phyloP scores from a whole-genome alignment of 257 asterid species.

The Mentha longifolia region DNA sequence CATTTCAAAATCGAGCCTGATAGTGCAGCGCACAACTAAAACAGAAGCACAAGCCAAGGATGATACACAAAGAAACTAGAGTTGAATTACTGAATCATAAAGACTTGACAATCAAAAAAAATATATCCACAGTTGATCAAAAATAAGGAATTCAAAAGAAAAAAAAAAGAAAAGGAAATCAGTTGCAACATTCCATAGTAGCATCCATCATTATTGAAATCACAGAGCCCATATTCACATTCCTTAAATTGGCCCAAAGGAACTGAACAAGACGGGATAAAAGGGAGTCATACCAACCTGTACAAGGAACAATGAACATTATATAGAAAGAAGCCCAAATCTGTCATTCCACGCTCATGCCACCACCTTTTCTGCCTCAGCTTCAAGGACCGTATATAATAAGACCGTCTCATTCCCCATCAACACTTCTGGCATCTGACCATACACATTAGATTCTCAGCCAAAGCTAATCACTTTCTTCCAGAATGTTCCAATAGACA shows the following conservation, averaged over 20 bases:
- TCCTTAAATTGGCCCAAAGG: constrained; percentile 25
- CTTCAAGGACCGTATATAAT: constrained; percentile 25
- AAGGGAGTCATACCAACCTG: constrained; percentile 36
- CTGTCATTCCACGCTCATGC: constrained; percentile 15
- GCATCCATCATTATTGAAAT: constrained; percentile 35
- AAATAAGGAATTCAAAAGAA: neutral
- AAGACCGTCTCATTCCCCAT: neutral
- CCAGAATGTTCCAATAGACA: constrained; percentile 23
- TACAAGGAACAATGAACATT: constrained; percentile 39
- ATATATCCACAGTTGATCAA: constrained; percentile 28
- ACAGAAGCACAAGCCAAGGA: constrained; percentile 4
- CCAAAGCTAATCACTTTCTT: constrained; percentile 10
- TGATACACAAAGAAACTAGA: neutral
- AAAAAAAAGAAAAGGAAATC: neutral
- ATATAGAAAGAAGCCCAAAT: constrained; percentile 28
- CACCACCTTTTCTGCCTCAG: constrained; percentile 28
- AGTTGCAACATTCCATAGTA: constrained; percentile 18
- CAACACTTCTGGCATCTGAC: constrained; percentile 1
- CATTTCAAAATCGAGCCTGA: neutral
- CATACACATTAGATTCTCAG: neutral
- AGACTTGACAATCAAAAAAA: constrained; percentile 4
- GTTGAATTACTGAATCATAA: constrained; percentile 15
- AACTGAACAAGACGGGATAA: constrained; percentile 20
- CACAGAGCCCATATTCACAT: constrained; percentile 42
- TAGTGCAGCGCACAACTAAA: no score